Evolutionary conservation across 768 basidiomycete species (phyloP).

Genomic region (Tephrocybe sp.): DNA sequence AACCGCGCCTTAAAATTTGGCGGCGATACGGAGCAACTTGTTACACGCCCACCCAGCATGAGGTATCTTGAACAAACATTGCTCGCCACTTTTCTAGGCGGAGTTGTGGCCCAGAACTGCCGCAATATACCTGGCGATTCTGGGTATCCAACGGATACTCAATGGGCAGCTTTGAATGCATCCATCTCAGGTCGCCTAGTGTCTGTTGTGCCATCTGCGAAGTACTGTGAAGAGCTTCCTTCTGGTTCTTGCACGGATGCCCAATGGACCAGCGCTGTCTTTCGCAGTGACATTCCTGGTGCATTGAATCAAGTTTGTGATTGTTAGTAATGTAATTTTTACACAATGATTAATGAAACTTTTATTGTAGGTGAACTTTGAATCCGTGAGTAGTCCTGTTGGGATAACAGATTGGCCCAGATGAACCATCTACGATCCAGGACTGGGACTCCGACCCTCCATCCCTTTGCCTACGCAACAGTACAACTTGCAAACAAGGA

Average conservation of each 20-base stretch:
- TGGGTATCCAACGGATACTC: constrained; percentile 16
- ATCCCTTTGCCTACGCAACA: constrained; percentile 22
- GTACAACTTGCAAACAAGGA: constrained; percentile 27
- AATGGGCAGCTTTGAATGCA: constrained; percentile 20
- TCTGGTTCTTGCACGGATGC: constrained; percentile 6
- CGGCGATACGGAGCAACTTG: no score
- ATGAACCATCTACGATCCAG: constrained; percentile 8
- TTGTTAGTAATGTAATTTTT: neutral
- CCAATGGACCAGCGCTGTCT: constrained; percentile 16
- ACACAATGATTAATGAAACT: neutral
- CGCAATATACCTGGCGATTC: constrained; percentile 21
- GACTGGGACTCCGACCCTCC: constrained; percentile 23
- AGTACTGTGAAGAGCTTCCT: constrained; percentile 17
- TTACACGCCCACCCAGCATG: neutral
- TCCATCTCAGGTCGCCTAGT: constrained; percentile 21
- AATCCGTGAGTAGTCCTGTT: constrained; percentile 7
- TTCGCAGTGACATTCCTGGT: constrained; percentile 18
- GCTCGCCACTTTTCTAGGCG: neutral
- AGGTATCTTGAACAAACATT: neutral
- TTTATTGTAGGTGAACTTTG: constrained; percentile 10
- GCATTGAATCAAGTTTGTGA: constrained; percentile 18
- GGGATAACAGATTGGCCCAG: neutral
- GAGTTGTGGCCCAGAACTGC: constrained; percentile 6
- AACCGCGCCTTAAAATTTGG: no score
- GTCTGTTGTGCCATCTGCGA: constrained; percentile 18